Conservation (phyloP, 176 grass and related monocot species). For the Pontederia paniculata region DNA sequence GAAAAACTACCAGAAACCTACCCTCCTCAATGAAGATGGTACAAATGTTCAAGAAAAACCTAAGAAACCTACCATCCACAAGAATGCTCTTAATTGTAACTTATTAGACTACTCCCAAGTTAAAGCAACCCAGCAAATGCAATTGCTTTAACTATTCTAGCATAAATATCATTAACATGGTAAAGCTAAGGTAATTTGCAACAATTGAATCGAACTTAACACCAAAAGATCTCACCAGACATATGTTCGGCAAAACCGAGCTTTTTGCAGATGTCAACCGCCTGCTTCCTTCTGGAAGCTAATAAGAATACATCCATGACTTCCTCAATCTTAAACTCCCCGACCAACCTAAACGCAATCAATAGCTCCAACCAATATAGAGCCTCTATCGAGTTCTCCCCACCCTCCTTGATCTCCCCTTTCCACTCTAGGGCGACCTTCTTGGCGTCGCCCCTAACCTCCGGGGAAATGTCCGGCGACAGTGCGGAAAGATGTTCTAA, state of each 20-base stretch:
- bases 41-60: too few relatives aligned
- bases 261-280: background rate
- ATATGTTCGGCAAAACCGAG: constrained; percentile 9
- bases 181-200: too few relatives aligned
- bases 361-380: constrained; percentile 5
- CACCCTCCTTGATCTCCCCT: background rate
- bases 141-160: too few relatives aligned
- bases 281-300: background rate
- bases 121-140: too few relatives aligned
- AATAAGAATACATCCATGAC: constrained; percentile 10
- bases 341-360: background rate
- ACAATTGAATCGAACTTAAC: background rate
- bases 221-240: constrained; percentile 2
- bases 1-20: too few relatives aligned
- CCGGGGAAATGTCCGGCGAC: background rate
- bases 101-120: too few relatives aligned
- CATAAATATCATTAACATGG: too few relatives aligned
- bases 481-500: constrained; percentile 1
- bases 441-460: constrained; percentile 1
- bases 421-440: constrained; percentile 11
- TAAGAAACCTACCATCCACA: too few relatives aligned
- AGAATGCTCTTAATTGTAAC: too few relatives aligned
- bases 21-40: too few relatives aligned
- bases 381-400: background rate
- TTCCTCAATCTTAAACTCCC: constrained; percentile 5